Conservation (phyloP, 306 rosid genomes). For the Acmispon strigosus region DNA sequence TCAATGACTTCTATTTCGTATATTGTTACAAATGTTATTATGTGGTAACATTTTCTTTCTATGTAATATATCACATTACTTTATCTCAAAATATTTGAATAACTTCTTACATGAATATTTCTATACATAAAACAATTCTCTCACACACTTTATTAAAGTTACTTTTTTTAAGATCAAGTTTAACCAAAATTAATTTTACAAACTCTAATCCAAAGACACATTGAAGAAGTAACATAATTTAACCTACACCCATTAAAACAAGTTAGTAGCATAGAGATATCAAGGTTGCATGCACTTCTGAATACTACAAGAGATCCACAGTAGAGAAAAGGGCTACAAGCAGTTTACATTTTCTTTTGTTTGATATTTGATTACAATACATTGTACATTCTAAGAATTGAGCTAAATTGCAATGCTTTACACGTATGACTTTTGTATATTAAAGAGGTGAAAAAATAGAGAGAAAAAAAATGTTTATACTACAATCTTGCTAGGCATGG, state of each 20-base stretch:
- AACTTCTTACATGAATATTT: no score
- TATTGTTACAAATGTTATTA: no score
- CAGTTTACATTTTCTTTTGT: not conserved
- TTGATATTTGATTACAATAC: not conserved
- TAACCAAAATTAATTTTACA: no score
- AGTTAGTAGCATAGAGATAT: not conserved
- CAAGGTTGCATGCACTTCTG: not conserved
- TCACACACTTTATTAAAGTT: no score
- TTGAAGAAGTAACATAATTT: not conserved
- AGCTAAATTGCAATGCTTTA: slow-evolving; percentile 19
- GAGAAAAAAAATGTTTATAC: not conserved
- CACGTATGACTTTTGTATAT: slow-evolving; percentile 23
- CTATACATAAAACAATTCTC: no score
- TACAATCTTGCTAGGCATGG: slow-evolving; percentile 6
- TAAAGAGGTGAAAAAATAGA: not conserved
- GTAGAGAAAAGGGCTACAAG: not conserved
- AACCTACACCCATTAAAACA: not conserved
- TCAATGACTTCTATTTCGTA: no score
- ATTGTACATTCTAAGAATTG: not conserved
- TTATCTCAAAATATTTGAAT: no score
- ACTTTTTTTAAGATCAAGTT: no score
- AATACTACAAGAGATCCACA: not conserved
- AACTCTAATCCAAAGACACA: not conserved
- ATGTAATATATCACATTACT: no score
- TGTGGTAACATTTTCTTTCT: no score